phyloP scores from a whole-genome alignment of 2,329 filamentous ascomycete species.

The Colletotrichum sp. region DNA sequence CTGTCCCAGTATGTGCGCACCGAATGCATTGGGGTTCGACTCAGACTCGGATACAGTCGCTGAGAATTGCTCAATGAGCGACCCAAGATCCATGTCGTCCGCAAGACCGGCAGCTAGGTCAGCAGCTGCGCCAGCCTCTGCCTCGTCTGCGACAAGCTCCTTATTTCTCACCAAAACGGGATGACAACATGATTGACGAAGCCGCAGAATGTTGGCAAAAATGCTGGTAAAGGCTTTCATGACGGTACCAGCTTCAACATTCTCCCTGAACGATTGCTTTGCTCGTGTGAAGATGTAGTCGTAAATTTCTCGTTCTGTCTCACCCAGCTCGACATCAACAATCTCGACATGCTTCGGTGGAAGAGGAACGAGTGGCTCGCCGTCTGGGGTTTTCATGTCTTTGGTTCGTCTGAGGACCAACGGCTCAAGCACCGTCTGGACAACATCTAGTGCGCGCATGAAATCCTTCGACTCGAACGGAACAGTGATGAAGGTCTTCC shows the following conservation, averaged over 20 bases:
- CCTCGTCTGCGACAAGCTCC: conserved; percentile 84
- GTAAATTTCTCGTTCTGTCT: conserved; percentile 88
- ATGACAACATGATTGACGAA: conserved; percentile 94
- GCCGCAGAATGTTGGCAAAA: conserved; percentile 91
- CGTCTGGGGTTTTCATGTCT: conserved; percentile 95
- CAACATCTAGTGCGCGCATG: conserved; percentile 90
- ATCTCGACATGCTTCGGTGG: conserved; percentile 85
- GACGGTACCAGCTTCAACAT: conserved; percentile 88
- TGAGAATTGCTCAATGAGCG: conserved; percentile 84
- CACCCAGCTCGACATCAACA: conserved; percentile 83
- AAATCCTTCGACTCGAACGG: conserved; percentile 97
- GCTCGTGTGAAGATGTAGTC: conserved; percentile 86
- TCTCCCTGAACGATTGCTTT: conserved; percentile 83
- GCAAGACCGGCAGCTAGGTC: conserved; percentile 82
- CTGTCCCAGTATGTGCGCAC: conserved; percentile 85
- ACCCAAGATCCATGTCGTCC: conserved; percentile 95
- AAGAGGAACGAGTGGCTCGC: conserved; percentile 75
- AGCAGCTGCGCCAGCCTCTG: conserved; percentile 77
- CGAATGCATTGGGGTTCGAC: conserved; percentile 73
- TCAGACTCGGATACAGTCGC: conserved; percentile 63
- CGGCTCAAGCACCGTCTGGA: conserved; percentile 95
- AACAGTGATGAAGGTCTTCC: conserved; percentile 98
- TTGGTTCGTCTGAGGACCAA: conserved; percentile 95
- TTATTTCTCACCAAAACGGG: conserved; percentile 88
- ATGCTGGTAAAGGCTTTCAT: conserved; percentile 97